Conservation (phyloP, 1,139 yeast species). For the Chernovozyma sophiae-reginae region DNA sequence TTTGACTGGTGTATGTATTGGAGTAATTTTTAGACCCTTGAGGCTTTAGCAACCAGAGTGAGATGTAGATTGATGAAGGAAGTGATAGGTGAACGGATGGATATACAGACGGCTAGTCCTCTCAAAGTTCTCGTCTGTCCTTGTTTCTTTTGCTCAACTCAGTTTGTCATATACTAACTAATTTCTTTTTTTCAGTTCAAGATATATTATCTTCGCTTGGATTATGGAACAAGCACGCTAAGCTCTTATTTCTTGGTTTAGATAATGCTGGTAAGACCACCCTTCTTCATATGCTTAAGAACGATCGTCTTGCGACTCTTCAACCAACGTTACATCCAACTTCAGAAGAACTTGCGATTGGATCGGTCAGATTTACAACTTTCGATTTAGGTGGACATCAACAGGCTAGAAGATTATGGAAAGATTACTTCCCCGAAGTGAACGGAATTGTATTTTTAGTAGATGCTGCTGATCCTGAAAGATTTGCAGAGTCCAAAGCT, state of each 20-base stretch:
- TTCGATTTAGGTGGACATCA: constrained; percentile 98
- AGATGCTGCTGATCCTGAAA: constrained; percentile 94
- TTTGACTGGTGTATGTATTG: constrained; percentile 42
- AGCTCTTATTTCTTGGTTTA: constrained; percentile 87
- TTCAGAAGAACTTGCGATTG: constrained; percentile 95
- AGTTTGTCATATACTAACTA: too few relatives aligned
- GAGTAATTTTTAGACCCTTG: background rate
- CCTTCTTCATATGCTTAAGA: constrained; percentile 91
- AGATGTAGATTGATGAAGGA: too few relatives aligned
- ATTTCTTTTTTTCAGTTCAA: constrained; percentile 49
- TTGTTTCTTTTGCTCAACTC: too few relatives aligned
- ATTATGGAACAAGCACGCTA: constrained; percentile 96
- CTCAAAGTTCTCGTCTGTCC: too few relatives aligned
- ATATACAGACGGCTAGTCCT: too few relatives aligned
- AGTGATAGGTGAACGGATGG: too few relatives aligned
- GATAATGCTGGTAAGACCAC: constrained; percentile 99
- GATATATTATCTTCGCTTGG: constrained; percentile 92
- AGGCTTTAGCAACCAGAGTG: too few relatives aligned
- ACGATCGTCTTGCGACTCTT: constrained; percentile 94
- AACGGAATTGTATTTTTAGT: constrained; percentile 95
- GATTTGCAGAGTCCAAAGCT: constrained; percentile 91
- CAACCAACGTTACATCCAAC: constrained; percentile 99
- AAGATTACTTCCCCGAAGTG: constrained; percentile 98
- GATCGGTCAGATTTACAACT: constrained; percentile 93
- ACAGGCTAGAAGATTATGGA: constrained; percentile 99